Evolutionary conservation across 140 eudicot species (phyloP), one percentile per base, ranked within the genome.

Genomic region (Artemisia princeps): DNA sequence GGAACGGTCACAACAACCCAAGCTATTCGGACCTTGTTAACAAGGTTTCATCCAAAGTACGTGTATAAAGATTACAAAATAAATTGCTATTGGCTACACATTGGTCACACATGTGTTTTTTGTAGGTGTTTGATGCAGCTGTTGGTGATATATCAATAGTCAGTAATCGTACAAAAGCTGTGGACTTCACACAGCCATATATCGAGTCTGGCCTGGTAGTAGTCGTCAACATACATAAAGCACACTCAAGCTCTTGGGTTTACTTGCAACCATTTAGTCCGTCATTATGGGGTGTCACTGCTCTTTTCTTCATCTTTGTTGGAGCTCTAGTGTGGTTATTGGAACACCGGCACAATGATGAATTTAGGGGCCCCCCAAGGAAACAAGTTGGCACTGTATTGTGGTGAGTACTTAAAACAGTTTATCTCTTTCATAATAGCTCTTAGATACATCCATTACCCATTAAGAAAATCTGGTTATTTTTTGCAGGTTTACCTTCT

Each of bases 1-100:
- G 65, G 50, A 48, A 60, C 10, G 65, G 65, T n/a, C 65, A 13
- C 48, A 60, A 14, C 50, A 60, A 60, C 24, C 65, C 65, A 15
- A 60, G 48, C 26, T 60, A 60, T 12, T 6, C 65, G 0, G 23
- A 6, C 10, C 51, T 60, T 60, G 49, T 60, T 14, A 33, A 60
- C 1, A 33, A 30, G 24, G 15, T 60, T 30, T 24, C 49, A 33
- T 33, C 65, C 14, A 60, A 60, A 4, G 65, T 60, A 20, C 37
- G 65, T 60, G 2, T 12, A 4, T 22, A 30, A 14, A 30, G 48
- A 60, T 22, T 15, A 53, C 6, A 53, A 7, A 5, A 15, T 16
- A 1, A n/a, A 15, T 53, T n/a, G 59, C 0, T 16, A n/a, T 13
- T 53, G 59, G 59, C 2, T 15, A 53, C 23, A 53, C 17, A 10